A percentile compares a stretch with the other conserved stretches of the same genome.
phyloP scores from a whole-genome alignment of 2,329 filamentous ascomycete species.

The Fusarium sp. region DNA sequence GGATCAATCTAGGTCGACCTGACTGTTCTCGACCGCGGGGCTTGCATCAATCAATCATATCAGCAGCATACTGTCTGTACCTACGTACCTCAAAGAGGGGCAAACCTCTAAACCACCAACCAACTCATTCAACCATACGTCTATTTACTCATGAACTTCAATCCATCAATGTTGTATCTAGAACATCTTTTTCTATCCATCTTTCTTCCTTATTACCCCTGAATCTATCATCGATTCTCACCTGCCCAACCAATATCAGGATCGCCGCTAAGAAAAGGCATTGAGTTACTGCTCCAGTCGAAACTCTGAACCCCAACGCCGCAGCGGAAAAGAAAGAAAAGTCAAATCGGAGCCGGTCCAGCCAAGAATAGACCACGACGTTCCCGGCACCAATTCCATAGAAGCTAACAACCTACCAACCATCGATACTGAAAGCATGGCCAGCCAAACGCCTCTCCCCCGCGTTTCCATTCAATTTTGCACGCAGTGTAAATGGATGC shows the following conservation, averaged over 20 bases:
- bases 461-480: constrained; percentile 91
- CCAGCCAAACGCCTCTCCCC: constrained; percentile 58
- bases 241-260: background rate
- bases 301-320: constrained; percentile 19
- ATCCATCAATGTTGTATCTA: background rate
- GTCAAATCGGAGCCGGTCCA: constrained; percentile 14
- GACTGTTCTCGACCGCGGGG: constrained; percentile 24
- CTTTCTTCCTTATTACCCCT: background rate
- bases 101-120: background rate
- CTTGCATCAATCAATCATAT: constrained; percentile 19
- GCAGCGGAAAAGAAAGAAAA: constrained; percentile 9
- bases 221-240: background rate
- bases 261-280: constrained; percentile 2
- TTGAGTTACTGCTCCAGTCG: constrained; percentile 14
- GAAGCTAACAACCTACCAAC: background rate
- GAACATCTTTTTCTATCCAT: background rate
- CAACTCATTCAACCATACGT: background rate
- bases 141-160: background rate
- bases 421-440: constrained; percentile 18
- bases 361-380: constrained; percentile 25
- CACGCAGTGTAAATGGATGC: constrained; percentile 94
- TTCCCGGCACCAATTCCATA: constrained; percentile 24
- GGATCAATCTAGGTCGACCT: constrained; percentile 9
- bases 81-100: constrained; percentile 15
- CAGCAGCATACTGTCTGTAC: background rate